Evolutionary conservation across 805 yeast species (phyloP), one percentile per base, ranked within the genome.

Genomic region (Lipomyces starkeyi): DNA sequence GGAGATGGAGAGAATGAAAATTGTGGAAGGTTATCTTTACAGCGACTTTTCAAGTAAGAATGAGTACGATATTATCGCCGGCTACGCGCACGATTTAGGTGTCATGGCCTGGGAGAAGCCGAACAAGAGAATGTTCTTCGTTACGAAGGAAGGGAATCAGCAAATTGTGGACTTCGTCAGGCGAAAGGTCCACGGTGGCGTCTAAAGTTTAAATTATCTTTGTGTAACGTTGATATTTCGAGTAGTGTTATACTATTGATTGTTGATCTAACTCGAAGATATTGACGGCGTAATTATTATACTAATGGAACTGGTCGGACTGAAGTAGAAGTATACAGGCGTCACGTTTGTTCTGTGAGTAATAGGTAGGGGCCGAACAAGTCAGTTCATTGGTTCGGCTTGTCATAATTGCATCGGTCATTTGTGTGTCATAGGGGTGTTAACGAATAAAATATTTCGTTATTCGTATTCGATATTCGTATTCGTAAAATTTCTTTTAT

Each of bases 81-180:
- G 85, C 61, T 95, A 93, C 75, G 97, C 98, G 5, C 87, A 87
- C 56, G 98, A 95, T 73, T 87, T 94, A 60, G 99, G 98, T 1
- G 97, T 93, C 0, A 80, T 94, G 60, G 76, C 91, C n/a, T 95
- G 98, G 97, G 86, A 88, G 61, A 93, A 91, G 78, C 84, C 87
- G 57, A 79, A 80, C 29, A 86, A 86, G 74, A 85, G 87, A 73
- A 85, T 85, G 74, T 92, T 95, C 74, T 96, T 95, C 74, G 97
- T 95, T 7, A 90, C 95, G 0, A 85, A 86, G 60, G 97, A 91
- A 66, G 97, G 97, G 14, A 89, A 90, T 76, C 81, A 87, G 9
- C 97, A 93, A 77, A 90, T 94, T n/a, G 87, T 92, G n/a, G 97
- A 92, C 62, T 93, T 87, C 79, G 96, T 97, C 0, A 88, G 88